These are phyloP conservation scores for Eremomyces bilateralis DNA, from an alignment of 495 filamentous ascomycete species.

Conservation along the genomic window DNA sequence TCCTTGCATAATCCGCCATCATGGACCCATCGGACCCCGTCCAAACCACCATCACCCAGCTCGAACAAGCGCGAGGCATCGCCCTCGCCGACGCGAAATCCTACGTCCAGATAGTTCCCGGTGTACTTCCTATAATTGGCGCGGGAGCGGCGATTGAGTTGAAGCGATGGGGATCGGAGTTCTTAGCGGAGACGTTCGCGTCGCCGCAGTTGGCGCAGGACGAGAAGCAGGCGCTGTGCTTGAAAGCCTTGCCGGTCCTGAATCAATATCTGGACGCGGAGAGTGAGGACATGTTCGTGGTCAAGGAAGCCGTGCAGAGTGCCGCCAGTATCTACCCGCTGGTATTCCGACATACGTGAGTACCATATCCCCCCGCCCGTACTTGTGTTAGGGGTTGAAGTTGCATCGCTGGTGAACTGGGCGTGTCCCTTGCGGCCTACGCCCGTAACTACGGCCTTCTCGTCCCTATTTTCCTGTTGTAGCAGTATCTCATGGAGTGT, in stretches of 20 bases:
- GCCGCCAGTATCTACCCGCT: slow-evolving; percentile 80
- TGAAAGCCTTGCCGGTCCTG: slow-evolving; percentile 51
- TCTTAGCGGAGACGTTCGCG: slow-evolving; percentile 88
- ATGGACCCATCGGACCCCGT: too few relatives aligned
- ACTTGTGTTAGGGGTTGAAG: too few relatives aligned
- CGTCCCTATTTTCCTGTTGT: not conserved
- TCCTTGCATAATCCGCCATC: too few relatives aligned
- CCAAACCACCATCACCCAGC: slow-evolving; percentile 60
- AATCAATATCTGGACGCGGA: slow-evolving; percentile 46
- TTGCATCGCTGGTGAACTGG: too few relatives aligned
- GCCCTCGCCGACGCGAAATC: slow-evolving; percentile 62
- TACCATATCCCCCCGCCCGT: slow-evolving; percentile 1
- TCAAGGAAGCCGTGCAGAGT: slow-evolving; percentile 67
- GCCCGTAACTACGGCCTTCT: too few relatives aligned
- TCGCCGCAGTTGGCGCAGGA: slow-evolving; percentile 48
- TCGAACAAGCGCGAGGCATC: slow-evolving; percentile 69
- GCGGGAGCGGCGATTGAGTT: slow-evolving; percentile 48
- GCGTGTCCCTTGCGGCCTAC: too few relatives aligned
- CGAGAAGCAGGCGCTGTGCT: slow-evolving; percentile 55
- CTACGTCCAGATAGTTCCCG: slow-evolving; percentile 77
- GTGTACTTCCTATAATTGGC: slow-evolving; percentile 72
- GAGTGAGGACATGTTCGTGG: slow-evolving; percentile 31
- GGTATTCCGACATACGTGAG: slow-evolving; percentile 72
- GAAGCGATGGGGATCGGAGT: slow-evolving; percentile 88
- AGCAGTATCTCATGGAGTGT: slow-evolving; percentile 1